Evolutionary conservation across 2,329 filamentous ascomycete genomes (phyloP), one percentile per base, ranked within the genome.

Genomic region (Aspergillus sp.): DNA sequence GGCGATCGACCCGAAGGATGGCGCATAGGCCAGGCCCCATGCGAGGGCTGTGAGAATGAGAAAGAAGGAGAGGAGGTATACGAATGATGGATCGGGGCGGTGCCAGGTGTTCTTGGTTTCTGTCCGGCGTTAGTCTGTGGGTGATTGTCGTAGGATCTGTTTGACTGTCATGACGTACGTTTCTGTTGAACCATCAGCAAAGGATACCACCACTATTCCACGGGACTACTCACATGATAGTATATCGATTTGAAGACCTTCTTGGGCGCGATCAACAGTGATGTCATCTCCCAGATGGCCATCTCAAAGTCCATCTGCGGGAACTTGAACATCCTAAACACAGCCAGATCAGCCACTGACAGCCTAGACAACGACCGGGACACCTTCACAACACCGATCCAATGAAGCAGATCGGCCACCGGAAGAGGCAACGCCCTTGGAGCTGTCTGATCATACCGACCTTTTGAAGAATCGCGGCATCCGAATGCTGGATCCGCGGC

Each of bases 271-370:
- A 88, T 83, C 58, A 88, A 77, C 49, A 88, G 75, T 62, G 81
- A 83, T 56, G 83, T 86, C 81, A 88, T 88, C 69, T 88, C 85
- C 85, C 85, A 88, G 60, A 87, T 81, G 17, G 85, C 85, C 78
- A 87, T 86, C 67, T 88, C 85, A 66, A 88, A 88, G 75, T 88
- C 85, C 85, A 88, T 88, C 62, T 87, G 85, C 10, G 85, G 84
- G 64, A 88, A 88, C 69, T 88, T 88, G 78, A 88, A 87, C 46
- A 88, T 73, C 53, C 79, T 80, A 47, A 17, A 34, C n/a, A 20
- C n/a, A 14, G 19, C 11, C 9, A 50, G 20, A 40, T 52, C 34
- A 52, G 50, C 29, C 41, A 44, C 38, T 29, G 25, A 29, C 25
- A 29, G 9, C 9, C 2, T 29, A 29, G 25, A 29, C 2, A 29